Evolutionary conservation across 208 protist species (phyloP), one percentile per base, ranked within the genome.

Genomic region (Crithidia sp.): DNA sequence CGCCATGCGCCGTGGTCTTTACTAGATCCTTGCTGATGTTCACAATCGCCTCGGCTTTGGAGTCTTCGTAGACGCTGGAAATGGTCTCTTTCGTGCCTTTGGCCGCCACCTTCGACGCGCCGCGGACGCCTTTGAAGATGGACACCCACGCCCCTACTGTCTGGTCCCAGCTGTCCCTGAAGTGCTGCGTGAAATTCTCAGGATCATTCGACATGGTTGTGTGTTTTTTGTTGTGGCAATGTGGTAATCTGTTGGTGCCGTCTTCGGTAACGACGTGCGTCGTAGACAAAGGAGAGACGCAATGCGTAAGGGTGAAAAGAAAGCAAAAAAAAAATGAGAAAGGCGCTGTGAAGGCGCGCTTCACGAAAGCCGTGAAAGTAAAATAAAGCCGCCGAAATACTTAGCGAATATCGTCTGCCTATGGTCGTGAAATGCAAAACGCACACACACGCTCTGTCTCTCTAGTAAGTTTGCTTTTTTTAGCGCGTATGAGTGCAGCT

Each of bases 1-100:
- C 55, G 9, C 65, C 67, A 13, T 76, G 50, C 16, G 67, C 63
- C 37, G 58, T 69, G 44, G 64, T 65, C 19, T 63, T 53, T n/a
- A 75, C 60, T 14, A 76, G 3, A 12, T 74, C 68, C 19, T 74
- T 74, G 68, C 59, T 66, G 57, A 74, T 74, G 60, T 74, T 74
- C 3, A 64, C 17, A 39, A 64, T 53, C 6, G 68, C 68, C 68
- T 74, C 68, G 16, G 52, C 68, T 16, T 58, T 64, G 0, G 68
- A 74, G 41, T 74, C 68, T 19, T 74, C 68, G 55, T 64, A 63
- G n/a, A 16, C 45, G 9, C 28, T 58, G 1, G 68, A 54, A n/a
- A 74, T 50, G 0, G 68, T 74, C 37, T 82, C 77, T 47, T 82
- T 74, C 10, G 68, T 74, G 0, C 44, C 57, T 12, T 67, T 58